These are phyloP conservation scores for Boletus sp. DNA, from an alignment of 768 basidiomycete species.

Conservation along the genomic window DNA sequence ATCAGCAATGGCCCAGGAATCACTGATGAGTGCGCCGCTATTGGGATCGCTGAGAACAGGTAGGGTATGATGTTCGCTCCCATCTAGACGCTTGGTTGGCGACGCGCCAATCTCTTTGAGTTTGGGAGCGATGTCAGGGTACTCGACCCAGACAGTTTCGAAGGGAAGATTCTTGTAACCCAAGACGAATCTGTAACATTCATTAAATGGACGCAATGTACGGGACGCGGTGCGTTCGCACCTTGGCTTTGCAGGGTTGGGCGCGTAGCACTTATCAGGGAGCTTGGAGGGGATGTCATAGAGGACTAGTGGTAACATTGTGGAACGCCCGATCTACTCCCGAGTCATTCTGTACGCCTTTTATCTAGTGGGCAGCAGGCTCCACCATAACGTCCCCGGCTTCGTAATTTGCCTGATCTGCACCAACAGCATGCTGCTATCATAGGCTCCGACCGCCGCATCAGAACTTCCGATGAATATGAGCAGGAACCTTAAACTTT, in stretches of 20 bases:
- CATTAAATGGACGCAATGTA: not conserved
- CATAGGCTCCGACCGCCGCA: no score
- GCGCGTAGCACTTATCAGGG: slow-evolving; percentile 32
- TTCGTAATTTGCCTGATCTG: not conserved
- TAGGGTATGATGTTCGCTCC: slow-evolving; percentile 26
- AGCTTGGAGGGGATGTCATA: slow-evolving; percentile 37
- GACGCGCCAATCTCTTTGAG: slow-evolving; percentile 28
- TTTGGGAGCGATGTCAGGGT: slow-evolving; percentile 26
- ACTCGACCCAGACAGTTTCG: slow-evolving; percentile 35
- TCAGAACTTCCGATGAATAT: no score
- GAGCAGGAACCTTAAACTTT: no score
- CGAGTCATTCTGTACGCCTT: not conserved
- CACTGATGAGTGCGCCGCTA: slow-evolving; percentile 26
- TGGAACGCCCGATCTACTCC: not conserved
- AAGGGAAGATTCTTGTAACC: slow-evolving; percentile 34
- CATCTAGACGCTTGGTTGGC: slow-evolving; percentile 19
- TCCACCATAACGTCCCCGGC: not conserved
- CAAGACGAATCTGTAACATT: slow-evolving; percentile 26
- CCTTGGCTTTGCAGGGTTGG: slow-evolving; percentile 41
- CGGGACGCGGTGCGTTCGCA: not conserved
- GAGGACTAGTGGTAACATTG: slow-evolving; percentile 32
- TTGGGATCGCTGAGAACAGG: slow-evolving; percentile 36
- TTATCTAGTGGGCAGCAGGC: not conserved
- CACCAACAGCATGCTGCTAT: not conserved
- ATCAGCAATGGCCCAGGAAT: slow-evolving; percentile 33